Base-by-base conservation (phyloP, 345 rosid species). In the Rubroshorea leprosula region DNA sequence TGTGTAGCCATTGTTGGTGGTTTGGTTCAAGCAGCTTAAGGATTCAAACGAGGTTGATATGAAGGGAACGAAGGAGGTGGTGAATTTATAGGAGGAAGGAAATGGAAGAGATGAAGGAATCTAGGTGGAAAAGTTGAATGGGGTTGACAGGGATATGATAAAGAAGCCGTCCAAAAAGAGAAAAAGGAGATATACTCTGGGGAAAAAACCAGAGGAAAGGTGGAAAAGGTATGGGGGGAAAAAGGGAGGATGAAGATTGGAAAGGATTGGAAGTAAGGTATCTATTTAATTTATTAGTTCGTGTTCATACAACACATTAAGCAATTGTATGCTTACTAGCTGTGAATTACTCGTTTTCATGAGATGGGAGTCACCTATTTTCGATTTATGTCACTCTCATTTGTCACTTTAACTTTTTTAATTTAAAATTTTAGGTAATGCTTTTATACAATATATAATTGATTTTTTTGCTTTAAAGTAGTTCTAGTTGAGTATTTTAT, bases 81-180 rank as follows among this genome's bases (percentile, higher is more conserved):
- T 44, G 41, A 51, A 47, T 69, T 69, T 76, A 74, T 63, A 70
- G 39, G 46, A 19, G 62, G 63, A 49, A 35, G 13, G 54, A 44
- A 2, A 60, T 45, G 29, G 48, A 52, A 24, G 6, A 1, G 51
- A 61, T 41, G 62, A 67, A 71, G 80, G 76, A 64, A 65, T 68
- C 69, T 19, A 56, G 52, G 53, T 74, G 75, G 72, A 67, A 74
- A 73, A 68, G 7, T 52, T 13, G 47, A 6, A 60, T 49, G 45
- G 55, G 61, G 61, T 17, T n/a, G n/a, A n/a, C n/a, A n/a, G n/a
- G n/a, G n/a, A n/a, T n/a, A n/a, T n/a, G 68, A 67, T 21, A 55
- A 65, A 66, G 31, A 65, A 63, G 72, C 80, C 81, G 78, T 57
- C 79, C 84, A 69, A 65, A 77, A 82, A 74, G 84, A 38, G 43